Evolutionary conservation across 768 basidiomycete species (phyloP), one percentile per base, ranked within the genome.

Genomic region (Lactifluus echinatus): DNA sequence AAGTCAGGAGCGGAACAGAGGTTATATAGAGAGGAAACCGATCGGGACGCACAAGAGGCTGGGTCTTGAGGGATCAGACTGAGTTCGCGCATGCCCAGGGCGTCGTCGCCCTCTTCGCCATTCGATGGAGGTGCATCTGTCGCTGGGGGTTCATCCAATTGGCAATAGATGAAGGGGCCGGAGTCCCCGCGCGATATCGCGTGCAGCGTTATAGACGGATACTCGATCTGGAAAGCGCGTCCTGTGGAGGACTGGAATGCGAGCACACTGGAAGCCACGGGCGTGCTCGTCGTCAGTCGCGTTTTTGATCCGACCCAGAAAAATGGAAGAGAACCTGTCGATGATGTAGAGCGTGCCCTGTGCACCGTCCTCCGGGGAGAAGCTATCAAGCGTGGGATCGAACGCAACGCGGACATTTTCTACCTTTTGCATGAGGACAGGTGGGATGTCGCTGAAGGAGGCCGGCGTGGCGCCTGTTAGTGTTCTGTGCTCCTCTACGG

Each of bases 171-270:
- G 7, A 83, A 86, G 3, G 89, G 84, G 0, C 75, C 77, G 8
- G 71, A 57, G 42, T 82, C 80, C 2, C 79, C 77, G 44, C 92
- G 84, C 0, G 93, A 90, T 53, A 94, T 79, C 24, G 96, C 96
- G 65, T 99, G 96, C 2, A 99, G 79, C 1, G 92, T 95, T 66
- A 99, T 89, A 5, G 85, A 76, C 10, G 90, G 92, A 69, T 95
- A 98, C 56, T 84, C 76, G 66, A 98, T 80, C 62, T 88, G 83
- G 71, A 97, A 86, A 15, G 91, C 93, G 43, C 75, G 74, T 15
- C 83, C 83, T 1, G 82, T 75, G 11, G 79, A 65, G 2, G 87
- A 83, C 71, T 89, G 79, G 78, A 89, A 95, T 2, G 81, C 81
- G 37, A 96, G 78, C 15, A 79, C 83, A 61, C 93, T 92, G 64